phyloP scores from a whole-genome alignment of 176 grass and related monocot species.

The Puya raimondii region DNA sequence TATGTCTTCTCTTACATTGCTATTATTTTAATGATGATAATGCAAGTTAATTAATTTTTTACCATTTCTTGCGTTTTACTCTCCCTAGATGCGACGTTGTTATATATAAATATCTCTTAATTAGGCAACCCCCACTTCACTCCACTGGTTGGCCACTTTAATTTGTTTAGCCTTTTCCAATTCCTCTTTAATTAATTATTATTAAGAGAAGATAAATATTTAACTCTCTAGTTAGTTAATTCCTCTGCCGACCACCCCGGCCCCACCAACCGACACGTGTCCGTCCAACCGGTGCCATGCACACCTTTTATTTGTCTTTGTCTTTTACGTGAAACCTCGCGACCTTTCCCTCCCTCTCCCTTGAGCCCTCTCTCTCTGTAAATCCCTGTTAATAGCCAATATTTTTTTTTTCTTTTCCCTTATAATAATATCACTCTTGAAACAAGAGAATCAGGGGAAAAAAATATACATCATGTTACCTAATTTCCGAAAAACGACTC shows the following conservation, averaged over 20 bases:
- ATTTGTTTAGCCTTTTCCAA: too few species aligned
- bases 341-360: not conserved
- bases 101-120: not conserved
- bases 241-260: not conserved
- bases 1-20: too few species aligned
- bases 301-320: too few species aligned
- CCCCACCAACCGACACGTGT: constrained; percentile 29
- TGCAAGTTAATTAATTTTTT: not conserved
- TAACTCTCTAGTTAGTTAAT: not conserved
- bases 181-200: too few species aligned
- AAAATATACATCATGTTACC: too few species aligned
- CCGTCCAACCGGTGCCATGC: constrained; percentile 18
- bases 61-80: constrained; percentile 20
- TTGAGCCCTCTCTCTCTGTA: not conserved
- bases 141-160: not conserved
- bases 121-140: too few species aligned
- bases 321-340: not conserved
- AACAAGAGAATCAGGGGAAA: constrained; percentile 13
- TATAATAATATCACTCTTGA: constrained; percentile 3
- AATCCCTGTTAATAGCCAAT: not conserved
- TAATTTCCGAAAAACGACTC: too few species aligned
- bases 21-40: not conserved
- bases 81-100: constrained; percentile 10
- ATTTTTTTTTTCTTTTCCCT: not conserved
- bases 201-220: too few species aligned